phyloP scores from a whole-genome alignment of 768 basidiomycete genomes.

The Vararia minispora region DNA sequence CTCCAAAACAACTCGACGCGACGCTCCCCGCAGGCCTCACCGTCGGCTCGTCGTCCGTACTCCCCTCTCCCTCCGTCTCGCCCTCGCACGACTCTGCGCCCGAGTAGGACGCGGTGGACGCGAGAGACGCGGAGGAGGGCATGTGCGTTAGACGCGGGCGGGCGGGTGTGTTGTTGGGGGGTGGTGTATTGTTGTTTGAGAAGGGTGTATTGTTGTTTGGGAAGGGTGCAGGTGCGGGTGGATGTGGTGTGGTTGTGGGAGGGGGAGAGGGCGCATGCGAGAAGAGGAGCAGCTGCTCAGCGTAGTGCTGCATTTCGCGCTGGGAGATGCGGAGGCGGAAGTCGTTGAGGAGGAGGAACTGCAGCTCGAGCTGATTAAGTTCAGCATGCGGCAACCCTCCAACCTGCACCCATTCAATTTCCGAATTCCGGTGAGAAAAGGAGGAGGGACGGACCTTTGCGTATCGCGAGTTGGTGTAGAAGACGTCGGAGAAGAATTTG shows the following conservation, averaged over 20 bases:
- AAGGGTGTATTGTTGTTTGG: constrained; percentile 16
- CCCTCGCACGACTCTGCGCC: constrained; percentile 23
- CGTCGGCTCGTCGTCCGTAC: constrained; percentile 78
- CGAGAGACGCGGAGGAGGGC: constrained; percentile 10
- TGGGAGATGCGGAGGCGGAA: constrained; percentile 81
- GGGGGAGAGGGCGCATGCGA: constrained; percentile 27
- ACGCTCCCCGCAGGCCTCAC: constrained; percentile 35
- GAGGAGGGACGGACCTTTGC: constrained; percentile 62
- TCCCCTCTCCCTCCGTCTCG: constrained; percentile 38
- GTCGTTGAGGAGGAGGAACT: constrained; percentile 94
- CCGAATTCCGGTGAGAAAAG: constrained; percentile 4
- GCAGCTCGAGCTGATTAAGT: constrained; percentile 93
- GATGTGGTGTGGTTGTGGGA: constrained; percentile 11
- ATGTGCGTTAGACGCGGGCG: constrained; percentile 8
- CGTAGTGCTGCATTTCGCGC: constrained; percentile 92
- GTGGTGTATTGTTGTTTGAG: too few species aligned
- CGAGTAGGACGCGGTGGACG: constrained; percentile 16
- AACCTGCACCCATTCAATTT: constrained; percentile 41
- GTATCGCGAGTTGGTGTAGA: constrained; percentile 97
- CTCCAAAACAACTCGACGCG: too few species aligned
- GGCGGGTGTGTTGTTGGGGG: too few species aligned
- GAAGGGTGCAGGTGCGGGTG: constrained; percentile 16
- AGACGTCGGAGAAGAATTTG: constrained; percentile 98
- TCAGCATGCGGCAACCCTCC: constrained; percentile 89
- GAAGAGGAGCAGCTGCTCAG: constrained; percentile 76